Base-by-base conservation (phyloP, 75 land plant species). In the Pseudotsuga menziesii region DNA sequence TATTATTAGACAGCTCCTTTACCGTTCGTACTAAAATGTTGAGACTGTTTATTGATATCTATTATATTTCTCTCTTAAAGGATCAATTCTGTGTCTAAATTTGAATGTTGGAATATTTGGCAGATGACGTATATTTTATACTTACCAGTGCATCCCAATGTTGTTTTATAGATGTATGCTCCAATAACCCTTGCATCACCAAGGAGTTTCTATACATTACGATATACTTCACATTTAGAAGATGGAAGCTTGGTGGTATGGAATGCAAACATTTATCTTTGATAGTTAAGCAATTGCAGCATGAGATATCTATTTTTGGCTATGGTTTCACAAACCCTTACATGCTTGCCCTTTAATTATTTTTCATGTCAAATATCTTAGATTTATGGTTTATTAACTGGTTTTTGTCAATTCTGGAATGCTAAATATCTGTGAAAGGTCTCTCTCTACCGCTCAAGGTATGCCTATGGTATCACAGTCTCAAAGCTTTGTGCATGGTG, bases 221-320 rank as follows among this genome's bases (percentile, higher is more conserved):
- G 86, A 77, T 84, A 83, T 62, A 84, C 86, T 16, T 57, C 86
- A 16, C 41, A 56, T 59, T 77, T 83, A 56, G 86, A 84, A 54
- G 85, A 84, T 63, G 85, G 86, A 61, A 77, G 83, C 66, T 78
- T 83, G 69, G 85, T 84, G 86, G 86, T 84, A 76, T 29, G 80
- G 19, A 32, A 16, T 26, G 16, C 19, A 57, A 56, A 69, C 54
- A 20, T 41, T n/a, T 19, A n/a, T 69, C 72, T 69, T 69, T 3
- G 11, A 19, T 69, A 41, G n/a, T 7, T 69, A 69, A 41, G n/a
- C 64, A 69, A 39, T 12, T 69, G 25, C 13, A n/a, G 52, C 20
- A n/a, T 69, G 72, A 7, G 25, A 23, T 69, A 41, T 41, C 29
- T 35, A 39, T 41, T 69, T 41, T 20, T 69, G 72, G 52, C 72